Evolutionary conservation across 202 grass and related monocot species (phyloP), one percentile per base, ranked within the genome.

Genomic region (Brachypodium distachyon): DNA sequence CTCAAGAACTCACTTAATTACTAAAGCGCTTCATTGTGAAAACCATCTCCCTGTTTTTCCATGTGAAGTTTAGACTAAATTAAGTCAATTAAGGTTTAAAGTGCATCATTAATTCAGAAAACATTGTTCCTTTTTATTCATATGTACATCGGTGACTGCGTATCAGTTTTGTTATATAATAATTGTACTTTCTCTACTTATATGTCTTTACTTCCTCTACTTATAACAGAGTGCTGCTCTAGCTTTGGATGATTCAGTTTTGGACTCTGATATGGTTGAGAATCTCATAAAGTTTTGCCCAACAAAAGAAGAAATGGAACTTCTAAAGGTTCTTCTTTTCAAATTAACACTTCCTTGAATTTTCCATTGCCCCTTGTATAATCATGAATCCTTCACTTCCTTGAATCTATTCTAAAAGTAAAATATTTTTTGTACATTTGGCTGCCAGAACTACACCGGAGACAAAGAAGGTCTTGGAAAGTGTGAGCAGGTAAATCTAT

Each of bases 251-350:
- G 91, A 97, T 78, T 97, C 84, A 31, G 62, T 97, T 92, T 84
- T 97, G 80, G 94, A 97, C 18, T 76, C 64, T 73, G 94, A 97
- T 86, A 91, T 94, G 84, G 56, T 97, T 54, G 88, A 94, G 77
- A 97, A 97, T 81, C 79, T 97, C 50, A 83, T 97, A 81, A 97
- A 97, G 71, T 97, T 91, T 84, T 97, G 94, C 82, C 94, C 94
- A 26, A 97, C 94, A 68, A 97, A 97, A 86, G 91, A 94, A 59
- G 94, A 97, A 84, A 97, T 97, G 88, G 94, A 97, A 54, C 88
- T 91, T 85, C 80, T 97, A 81, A 97, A 97, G 94, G 94, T 92
- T 75, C 31, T 92, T 75, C 31, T 66, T 84, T 65, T 47, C 23
- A 12, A 61, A 60, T 61, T 68, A 76, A 12, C 23, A 34, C 12